Evolutionary conservation across 257 asterid genomes (phyloP), one percentile per base, ranked within the genome.

Genomic region (Solanum acaule): DNA sequence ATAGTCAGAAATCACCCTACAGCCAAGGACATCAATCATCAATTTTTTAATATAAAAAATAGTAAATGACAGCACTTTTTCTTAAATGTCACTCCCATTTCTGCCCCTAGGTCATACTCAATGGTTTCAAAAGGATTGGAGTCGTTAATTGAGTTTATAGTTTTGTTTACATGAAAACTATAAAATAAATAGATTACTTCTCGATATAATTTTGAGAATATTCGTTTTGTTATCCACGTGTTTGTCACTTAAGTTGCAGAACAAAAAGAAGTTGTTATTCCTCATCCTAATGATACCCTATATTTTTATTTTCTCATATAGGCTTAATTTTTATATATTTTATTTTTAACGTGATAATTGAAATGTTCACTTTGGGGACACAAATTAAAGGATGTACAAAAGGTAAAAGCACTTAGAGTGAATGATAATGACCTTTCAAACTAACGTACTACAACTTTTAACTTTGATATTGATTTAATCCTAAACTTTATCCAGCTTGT

Each of bases 11-110:
- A 49, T 49, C 86, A 49, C 67, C 86, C 70, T 29, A 82, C 86
- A 49, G 12, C 70, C 68, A 82, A 81, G 86, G 86, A 82, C 86
- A 82, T 49, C 86, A 82, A 82, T 82, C 68, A 82, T 82, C 42
- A 82, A 6, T 29, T 29, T 29, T 70, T 75, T 34, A 2, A 33
- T 8, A 56, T 8, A 44, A 81, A 46, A 82, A 16, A 27, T 15
- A 82, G 29, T 49, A 46, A 81, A 49, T 81, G 86, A 81, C 86
- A 81, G 40, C 68, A 18, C 31, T 81, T 81, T 46, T 11, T 46
- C 7, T 18, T 73, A 20, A 81, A 5, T 81, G 86, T 18, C 42
- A 81, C 42, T 81, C 86, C 15, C 42, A 29, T 81, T 81, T 67
- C 11, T 49, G 70, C 44, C 42, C 42, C 42, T 49, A 81, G 23